Evolutionary conservation across 140 eudicot genomes (phyloP), one percentile per base, ranked within the genome.

Genomic region (Erigeron philadelphicus): DNA sequence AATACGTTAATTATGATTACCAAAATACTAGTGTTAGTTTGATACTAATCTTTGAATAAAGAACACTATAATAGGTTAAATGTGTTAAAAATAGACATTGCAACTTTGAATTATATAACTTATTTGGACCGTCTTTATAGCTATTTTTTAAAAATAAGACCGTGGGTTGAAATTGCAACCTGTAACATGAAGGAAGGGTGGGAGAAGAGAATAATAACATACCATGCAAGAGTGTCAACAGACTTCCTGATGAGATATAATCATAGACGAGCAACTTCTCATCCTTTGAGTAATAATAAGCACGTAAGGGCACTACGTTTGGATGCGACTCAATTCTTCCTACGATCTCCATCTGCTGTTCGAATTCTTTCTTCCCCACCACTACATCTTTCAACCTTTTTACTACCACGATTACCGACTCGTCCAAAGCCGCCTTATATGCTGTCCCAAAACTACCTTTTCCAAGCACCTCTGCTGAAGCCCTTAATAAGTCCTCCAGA

Each of bases 381-480:
- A 77, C 80, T 16, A 82, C 86, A 65, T 86, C 95, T 79, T 84
- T 90, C 75, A 90, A 64, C 79, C 97, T 77, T 75, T 87, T 90
- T 9, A 90, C 97, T 18, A 87, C 95, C 65, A 90, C 95, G 3
- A 87, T 78, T 2, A 83, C 79, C 1, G 89, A 81, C 81, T 86
- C 95, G 72, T 90, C 97, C 79, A 90, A 67, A 42, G 84, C 81
- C 16, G 95, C 97, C 74, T 87, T 90, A 42, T 90, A 90, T 1
- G 95, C 86, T 21, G 95, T 83, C 49, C 95, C 97, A 73, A 76
- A 87, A 72, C 84, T 87, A 18, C 97, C 97, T 75, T 90, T 90
- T 42, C 95, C 95, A 59, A 90, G 89, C 52, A 90, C 89, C 68
- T 87, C 97, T 1, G 97, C 91, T 1, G 97, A 90, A 65, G 97